These are phyloP conservation scores for Medicago ruthenica DNA, from an alignment of 306 rosid species.

Conservation along the genomic window DNA sequence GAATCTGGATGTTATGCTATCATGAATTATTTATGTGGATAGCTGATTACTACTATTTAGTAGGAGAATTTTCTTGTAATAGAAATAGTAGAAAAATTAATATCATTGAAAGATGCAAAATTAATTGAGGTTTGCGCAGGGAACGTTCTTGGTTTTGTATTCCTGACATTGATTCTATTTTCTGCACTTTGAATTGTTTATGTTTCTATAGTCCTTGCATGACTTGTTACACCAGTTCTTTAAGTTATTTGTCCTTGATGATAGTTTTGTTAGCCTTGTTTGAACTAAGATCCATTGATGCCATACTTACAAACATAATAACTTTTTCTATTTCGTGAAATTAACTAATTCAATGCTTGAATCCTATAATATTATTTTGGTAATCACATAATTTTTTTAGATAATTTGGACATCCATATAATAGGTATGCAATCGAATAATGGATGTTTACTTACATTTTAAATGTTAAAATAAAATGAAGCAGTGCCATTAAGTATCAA, in stretches of 20 bases:
- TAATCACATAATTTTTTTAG: neutral
- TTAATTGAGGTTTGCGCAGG: constrained; percentile 10
- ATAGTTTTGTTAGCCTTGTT: constrained; percentile 22
- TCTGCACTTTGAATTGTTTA: constrained; percentile 19
- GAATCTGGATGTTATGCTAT: constrained; percentile 8
- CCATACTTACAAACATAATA: neutral
- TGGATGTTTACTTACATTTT: neutral
- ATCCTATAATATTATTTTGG: constrained; percentile 1
- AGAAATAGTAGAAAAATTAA: constrained; percentile 25
- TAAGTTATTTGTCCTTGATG: constrained; percentile 17
- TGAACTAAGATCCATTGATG: neutral
- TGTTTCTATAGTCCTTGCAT: constrained; percentile 25
- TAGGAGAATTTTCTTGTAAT: constrained; percentile 27
- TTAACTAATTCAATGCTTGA: neutral
- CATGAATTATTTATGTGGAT: constrained; percentile 30
- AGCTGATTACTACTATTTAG: neutral
- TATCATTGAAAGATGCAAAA: constrained; percentile 22
- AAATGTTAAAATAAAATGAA: constrained; percentile 7
- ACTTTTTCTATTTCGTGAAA: neutral
- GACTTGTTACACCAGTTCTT: constrained; percentile 2
- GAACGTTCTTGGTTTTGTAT: constrained; percentile 14
- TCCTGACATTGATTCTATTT: constrained; percentile 11
- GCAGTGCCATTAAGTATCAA: neutral
- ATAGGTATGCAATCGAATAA: neutral
- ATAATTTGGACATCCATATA: constrained; percentile 2